Evolutionary conservation across 208 protist species (phyloP).

Genomic region (Trypanosoma brucei): DNA sequence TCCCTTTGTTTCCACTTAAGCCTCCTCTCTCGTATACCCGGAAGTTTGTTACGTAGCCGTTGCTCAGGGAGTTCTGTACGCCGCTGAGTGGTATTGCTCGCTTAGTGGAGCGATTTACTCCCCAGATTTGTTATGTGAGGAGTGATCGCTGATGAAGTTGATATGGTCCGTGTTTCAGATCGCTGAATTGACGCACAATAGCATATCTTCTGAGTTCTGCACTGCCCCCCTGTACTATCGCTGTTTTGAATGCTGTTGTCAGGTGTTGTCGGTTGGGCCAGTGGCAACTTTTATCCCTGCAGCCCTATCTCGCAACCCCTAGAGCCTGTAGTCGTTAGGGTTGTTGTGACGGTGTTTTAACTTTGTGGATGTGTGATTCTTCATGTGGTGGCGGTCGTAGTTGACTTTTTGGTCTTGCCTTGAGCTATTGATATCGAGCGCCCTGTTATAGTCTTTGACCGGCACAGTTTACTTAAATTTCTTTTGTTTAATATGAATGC

Average conservation of each 20-base stretch:
- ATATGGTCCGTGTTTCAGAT: conserved; percentile 84
- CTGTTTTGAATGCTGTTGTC: background rate
- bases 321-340: background rate
- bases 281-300: conserved; percentile 3
- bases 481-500: too few species aligned
- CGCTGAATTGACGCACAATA: conserved; percentile 50
- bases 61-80: conserved; percentile 8
- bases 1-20: background rate
- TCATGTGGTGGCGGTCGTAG: background rate
- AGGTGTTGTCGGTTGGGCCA: conserved; percentile 28
- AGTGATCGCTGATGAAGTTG: conserved; percentile 47
- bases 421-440: conserved; percentile 9
- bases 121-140: background rate
- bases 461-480: background rate
- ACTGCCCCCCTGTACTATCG: background rate
- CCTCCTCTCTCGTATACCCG: background rate
- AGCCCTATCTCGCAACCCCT: conserved; percentile 32
- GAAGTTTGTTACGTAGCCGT: background rate
- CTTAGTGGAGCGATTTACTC: conserved; percentile 20
- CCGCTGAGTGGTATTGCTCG: conserved; percentile 8
- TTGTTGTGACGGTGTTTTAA: background rate
- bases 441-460: conserved; percentile 3
- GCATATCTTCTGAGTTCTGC: conserved; percentile 56
- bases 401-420: background rate
- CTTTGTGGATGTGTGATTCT: background rate